Percentiles rank a stretch among this genome's conserved stretches.
Evolutionary conservation across 768 basidiomycete genomes (phyloP).

Genomic region (Termitomyces heimii): DNA sequence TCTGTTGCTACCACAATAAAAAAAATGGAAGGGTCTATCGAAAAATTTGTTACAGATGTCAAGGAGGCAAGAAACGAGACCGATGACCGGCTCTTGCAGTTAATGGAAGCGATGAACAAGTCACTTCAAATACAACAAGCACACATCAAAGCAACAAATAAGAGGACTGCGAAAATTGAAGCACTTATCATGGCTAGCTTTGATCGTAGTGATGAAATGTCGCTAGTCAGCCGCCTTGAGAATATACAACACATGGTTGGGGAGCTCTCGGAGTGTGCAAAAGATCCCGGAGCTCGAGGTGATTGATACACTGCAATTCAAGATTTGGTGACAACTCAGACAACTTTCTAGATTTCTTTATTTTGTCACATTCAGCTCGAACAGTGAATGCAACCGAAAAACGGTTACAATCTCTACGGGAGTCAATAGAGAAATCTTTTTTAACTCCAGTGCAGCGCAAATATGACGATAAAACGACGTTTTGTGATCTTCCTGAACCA

Average conservation of each 20-base stretch:
- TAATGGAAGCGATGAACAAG: conserved; percentile 10
- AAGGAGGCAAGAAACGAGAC: conserved; percentile 6
- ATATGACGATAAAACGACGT: background rate
- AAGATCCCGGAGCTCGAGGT: conserved; percentile 17
- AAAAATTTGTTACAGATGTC: conserved; percentile 6
- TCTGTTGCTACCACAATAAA: conserved; percentile 6
- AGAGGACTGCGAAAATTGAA: conserved; percentile 14
- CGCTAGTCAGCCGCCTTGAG: conserved; percentile 13
- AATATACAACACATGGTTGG: conserved; percentile 15
- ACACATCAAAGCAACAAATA: background rate
- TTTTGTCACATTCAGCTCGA: background rate
- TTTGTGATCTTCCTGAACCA: background rate
- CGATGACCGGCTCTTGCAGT: conserved; percentile 1
- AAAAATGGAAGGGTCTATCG: conserved; percentile 3
- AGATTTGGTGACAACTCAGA: background rate
- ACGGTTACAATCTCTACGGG: background rate
- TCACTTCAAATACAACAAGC: conserved; percentile 7
- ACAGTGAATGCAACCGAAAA: background rate
- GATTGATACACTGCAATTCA: background rate
- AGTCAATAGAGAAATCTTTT: background rate
- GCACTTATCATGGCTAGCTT: conserved; percentile 10
- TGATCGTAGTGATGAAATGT: conserved; percentile 10
- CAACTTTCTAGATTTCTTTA: background rate
- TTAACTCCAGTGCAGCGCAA: background rate
- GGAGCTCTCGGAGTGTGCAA: conserved; percentile 16